Evolutionary conservation across 768 basidiomycete genomes (phyloP).

Genomic region (Phanerochaete sordida): DNA sequence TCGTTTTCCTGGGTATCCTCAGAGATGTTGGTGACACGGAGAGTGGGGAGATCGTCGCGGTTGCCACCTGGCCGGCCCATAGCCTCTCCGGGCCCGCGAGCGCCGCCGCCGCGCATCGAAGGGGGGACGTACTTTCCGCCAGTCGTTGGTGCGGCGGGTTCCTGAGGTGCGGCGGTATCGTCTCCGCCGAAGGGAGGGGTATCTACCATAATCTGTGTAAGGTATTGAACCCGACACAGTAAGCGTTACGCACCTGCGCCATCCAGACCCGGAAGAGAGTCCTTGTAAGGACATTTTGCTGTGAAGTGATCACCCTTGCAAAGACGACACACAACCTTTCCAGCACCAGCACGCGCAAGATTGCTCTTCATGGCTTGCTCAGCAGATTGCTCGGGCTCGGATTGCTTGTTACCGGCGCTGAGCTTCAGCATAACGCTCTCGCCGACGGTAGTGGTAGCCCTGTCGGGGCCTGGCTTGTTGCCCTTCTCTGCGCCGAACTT

Average conservation of each 20-base stretch:
- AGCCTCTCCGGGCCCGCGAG: constrained; percentile 71
- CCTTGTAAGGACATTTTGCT: constrained; percentile 97
- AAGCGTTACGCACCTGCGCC: constrained; percentile 43
- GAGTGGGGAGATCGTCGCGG: constrained; percentile 91
- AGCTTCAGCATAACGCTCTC: constrained; percentile 66
- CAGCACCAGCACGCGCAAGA: constrained; percentile 70
- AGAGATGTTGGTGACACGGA: constrained; percentile 95
- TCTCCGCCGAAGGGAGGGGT: constrained; percentile 34
- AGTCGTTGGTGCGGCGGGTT: constrained; percentile 33
- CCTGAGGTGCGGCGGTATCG: constrained; percentile 30
- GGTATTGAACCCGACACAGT: no score
- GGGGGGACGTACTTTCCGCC: constrained; percentile 92
- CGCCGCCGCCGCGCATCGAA: constrained; percentile 73
- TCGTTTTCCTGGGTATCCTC: constrained; percentile 95
- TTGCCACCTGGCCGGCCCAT: constrained; percentile 59
- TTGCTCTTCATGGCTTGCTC: constrained; percentile 66
- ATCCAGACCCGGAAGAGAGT: constrained; percentile 78
- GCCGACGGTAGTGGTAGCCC: constrained; percentile 90
- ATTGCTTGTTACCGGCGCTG: constrained; percentile 51
- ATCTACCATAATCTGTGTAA: constrained; percentile 25
- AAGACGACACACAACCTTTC: constrained; percentile 87
- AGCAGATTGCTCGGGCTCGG: constrained; percentile 63
- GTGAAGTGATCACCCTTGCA: constrained; percentile 99
- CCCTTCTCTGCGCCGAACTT: constrained; percentile 94
- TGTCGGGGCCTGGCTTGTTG: constrained; percentile 83